These are phyloP conservation scores for Adansonia grandidieri DNA, from an alignment of 441 rosid species.

Conservation along the genomic window DNA sequence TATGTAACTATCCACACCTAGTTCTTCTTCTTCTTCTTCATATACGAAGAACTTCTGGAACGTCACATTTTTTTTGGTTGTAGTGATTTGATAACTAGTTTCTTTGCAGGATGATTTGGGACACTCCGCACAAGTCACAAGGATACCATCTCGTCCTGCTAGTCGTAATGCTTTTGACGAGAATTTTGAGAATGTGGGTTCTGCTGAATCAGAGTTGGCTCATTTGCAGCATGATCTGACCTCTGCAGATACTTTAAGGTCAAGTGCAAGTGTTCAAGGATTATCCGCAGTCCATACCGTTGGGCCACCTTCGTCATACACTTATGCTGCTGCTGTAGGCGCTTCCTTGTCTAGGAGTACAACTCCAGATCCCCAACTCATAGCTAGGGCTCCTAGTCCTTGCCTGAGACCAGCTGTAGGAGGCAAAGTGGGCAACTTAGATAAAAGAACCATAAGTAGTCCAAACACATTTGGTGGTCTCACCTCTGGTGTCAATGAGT, in stretches of 20 bases:
- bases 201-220: slow-evolving; percentile 63
- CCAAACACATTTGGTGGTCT: slow-evolving; percentile 61
- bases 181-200: slow-evolving; percentile 44
- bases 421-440: slow-evolving; percentile 59
- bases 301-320: slow-evolving; percentile 56
- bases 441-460: slow-evolving; percentile 57
- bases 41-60: background rate
- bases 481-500: slow-evolving; percentile 52
- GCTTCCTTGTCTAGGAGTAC: slow-evolving; percentile 74
- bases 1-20: background rate
- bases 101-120: slow-evolving; percentile 74
- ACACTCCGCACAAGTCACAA: slow-evolving; percentile 43
- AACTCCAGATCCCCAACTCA: slow-evolving; percentile 87
- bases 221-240: slow-evolving; percentile 46
- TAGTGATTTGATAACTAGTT: slow-evolving; percentile 8
- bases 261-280: slow-evolving; percentile 49
- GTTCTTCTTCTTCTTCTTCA: background rate
- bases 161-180: slow-evolving; percentile 86
- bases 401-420: slow-evolving; percentile 82
- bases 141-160: slow-evolving; percentile 82
- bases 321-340: slow-evolving; percentile 86
- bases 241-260: slow-evolving; percentile 43
- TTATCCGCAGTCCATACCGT: slow-evolving; percentile 47
- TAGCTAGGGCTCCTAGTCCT: slow-evolving; percentile 88
- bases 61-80: background rate